A percentile compares a stretch with the other conserved stretches of the same genome.
Evolutionary conservation across 2,329 filamentous ascomycete species (phyloP).

Genomic region (Alternaria dauci): DNA sequence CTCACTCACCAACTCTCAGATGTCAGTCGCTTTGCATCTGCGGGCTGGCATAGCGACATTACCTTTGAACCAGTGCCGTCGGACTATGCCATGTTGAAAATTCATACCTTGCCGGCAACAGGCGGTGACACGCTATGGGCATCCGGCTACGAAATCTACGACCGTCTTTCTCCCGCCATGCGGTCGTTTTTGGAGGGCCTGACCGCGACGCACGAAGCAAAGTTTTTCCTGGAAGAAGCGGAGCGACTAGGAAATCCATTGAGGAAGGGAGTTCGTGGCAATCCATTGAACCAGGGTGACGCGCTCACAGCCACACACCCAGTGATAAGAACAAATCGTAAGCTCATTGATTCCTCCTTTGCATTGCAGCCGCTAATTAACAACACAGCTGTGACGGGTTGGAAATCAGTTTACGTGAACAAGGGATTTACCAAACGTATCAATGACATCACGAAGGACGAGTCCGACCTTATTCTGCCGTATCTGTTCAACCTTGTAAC

Average conservation of each 20-base stretch:
- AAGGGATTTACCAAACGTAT: conserved; percentile 50
- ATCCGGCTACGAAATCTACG: conserved; percentile 58
- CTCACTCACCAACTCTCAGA: conserved; percentile 55
- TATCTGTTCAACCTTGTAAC: conserved; percentile 55
- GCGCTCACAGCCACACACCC: conserved; percentile 63
- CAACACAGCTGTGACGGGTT: conserved; percentile 64
- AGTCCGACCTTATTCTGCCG: conserved; percentile 56
- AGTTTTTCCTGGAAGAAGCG: conserved; percentile 42
- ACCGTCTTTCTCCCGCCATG: conserved; percentile 59
- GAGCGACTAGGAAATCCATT: conserved; percentile 38
- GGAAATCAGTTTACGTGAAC: conserved; percentile 59
- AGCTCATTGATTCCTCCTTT: neutral
- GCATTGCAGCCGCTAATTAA: neutral
- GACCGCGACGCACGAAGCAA: conserved; percentile 55
- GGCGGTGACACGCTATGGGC: conserved; percentile 52
- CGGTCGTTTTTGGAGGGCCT: conserved; percentile 59
- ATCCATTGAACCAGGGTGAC: conserved; percentile 63
- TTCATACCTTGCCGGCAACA: conserved; percentile 45
- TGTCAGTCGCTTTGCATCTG: conserved; percentile 51
- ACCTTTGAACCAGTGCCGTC: conserved; percentile 54
- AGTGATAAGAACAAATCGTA: conserved; percentile 67
- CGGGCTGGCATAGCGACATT: conserved; percentile 63
- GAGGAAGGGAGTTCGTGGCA: conserved; percentile 50
- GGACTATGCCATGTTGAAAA: conserved; percentile 51
- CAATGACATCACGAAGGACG: conserved; percentile 57